Conservation (phyloP, 306 rosid species). For the Lathyrus tuberosus region DNA sequence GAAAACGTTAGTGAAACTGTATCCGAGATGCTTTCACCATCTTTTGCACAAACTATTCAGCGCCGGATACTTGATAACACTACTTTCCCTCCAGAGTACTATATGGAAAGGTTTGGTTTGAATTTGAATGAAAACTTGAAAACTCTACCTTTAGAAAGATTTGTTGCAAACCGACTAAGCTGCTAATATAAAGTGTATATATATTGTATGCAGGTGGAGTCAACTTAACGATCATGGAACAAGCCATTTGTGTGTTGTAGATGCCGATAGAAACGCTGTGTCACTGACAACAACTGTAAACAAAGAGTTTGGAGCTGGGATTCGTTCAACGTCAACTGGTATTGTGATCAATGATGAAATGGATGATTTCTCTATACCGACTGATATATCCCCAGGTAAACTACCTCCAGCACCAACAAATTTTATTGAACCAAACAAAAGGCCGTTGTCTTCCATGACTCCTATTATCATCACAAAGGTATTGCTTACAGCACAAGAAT, state of each 20-base stretch:
- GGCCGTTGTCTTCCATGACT: conserved; percentile 90
- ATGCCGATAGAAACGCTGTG: conserved; percentile 85
- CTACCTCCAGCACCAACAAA: conserved; percentile 93
- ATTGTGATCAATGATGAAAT: conserved; percentile 83
- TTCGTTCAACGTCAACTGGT: conserved; percentile 86
- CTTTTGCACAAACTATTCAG: conserved; percentile 67
- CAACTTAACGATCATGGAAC: conserved; percentile 96
- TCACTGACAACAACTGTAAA: conserved; percentile 80
- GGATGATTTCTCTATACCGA: conserved; percentile 86
- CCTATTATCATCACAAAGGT: conserved; percentile 84
- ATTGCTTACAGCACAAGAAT: conserved; percentile 4
- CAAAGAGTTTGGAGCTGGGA: conserved; percentile 65
- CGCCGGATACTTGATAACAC: conserved; percentile 72
- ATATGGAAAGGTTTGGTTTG: conserved; percentile 60
- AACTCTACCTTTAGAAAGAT: conserved; percentile 25
- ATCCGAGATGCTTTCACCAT: conserved; percentile 70
- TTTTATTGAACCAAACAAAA: conserved; percentile 75
- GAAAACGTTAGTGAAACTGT: conserved; percentile 45
- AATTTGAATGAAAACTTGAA: conserved; percentile 14
- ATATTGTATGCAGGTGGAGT: conserved; percentile 71
- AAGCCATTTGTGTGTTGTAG: conserved; percentile 89
- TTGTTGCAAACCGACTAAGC: conserved; percentile 12
- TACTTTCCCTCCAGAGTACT: conserved; percentile 87
- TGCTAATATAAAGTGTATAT: conserved; percentile 8
- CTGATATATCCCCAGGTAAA: conserved; percentile 55